These are phyloP conservation scores for Pichia eremophila DNA, from an alignment of 805 yeast genomes.

Conservation along the genomic window DNA sequence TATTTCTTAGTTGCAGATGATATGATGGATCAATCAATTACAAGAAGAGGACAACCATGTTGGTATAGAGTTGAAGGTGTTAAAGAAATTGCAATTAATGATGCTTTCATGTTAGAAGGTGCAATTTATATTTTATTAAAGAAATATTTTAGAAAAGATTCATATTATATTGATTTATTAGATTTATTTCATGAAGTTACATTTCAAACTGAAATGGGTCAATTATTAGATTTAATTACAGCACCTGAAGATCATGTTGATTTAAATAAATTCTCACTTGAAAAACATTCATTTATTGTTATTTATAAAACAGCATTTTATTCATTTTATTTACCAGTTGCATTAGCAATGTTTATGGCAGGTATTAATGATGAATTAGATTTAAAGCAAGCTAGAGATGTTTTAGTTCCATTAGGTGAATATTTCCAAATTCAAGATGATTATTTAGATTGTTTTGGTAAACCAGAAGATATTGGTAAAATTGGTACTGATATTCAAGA, in stretches of 20 bases:
- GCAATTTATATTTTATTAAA: constrained; percentile 84
- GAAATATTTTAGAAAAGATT: constrained; percentile 74
- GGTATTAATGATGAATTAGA: constrained; percentile 66
- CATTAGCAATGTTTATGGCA: constrained; percentile 88
- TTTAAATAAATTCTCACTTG: constrained; percentile 73
- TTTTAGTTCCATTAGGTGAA: constrained; percentile 91
- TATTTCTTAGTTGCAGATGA: constrained; percentile 96
- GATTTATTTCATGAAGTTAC: constrained; percentile 97
- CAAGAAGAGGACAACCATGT: constrained; percentile 98
- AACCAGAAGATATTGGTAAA: constrained; percentile 95
- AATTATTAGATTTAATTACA: constrained; percentile 86
- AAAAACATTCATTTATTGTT: constrained; percentile 90
- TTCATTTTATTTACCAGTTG: constrained; percentile 95
- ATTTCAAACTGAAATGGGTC: constrained; percentile 96
- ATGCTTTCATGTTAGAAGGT: constrained; percentile 93
- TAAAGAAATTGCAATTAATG: constrained; percentile 92
- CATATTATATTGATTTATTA: constrained; percentile 79
- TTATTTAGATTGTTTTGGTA: constrained; percentile 92
- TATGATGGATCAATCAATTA: constrained; percentile 94
- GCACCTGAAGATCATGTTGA: constrained; percentile 96
- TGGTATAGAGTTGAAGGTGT: constrained; percentile 83
- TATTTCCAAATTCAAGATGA: constrained; percentile 99
- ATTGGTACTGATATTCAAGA: constrained; percentile 98
- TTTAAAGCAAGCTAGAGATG: constrained; percentile 78
- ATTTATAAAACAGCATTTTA: constrained; percentile 96